Evolutionary conservation across 2,329 filamentous ascomycete genomes (phyloP).

Genomic region (Ascochyta pisi): DNA sequence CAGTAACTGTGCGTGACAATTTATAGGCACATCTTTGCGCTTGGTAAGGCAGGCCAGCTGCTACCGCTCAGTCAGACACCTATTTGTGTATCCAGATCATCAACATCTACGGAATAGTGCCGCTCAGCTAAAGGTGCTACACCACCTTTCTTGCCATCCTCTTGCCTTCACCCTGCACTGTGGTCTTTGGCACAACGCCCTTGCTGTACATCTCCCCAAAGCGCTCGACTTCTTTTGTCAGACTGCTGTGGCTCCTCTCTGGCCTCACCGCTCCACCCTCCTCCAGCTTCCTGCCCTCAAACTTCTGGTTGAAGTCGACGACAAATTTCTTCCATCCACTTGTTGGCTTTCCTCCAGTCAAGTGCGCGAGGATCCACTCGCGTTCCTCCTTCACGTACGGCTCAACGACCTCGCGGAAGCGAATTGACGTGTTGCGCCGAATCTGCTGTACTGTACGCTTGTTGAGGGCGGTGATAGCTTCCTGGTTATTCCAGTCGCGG

Average conservation of each 20-base stretch:
- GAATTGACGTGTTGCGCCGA: conserved; percentile 36
- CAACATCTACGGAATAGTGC: not conserved
- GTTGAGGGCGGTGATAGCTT: conserved; percentile 36
- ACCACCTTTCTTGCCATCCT: not conserved
- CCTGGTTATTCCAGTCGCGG: conserved; percentile 36
- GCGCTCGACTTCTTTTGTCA: conserved; percentile 41
- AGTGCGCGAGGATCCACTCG: conserved; percentile 32
- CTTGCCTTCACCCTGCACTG: not conserved
- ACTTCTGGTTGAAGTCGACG: conserved; percentile 31
- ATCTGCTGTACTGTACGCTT: conserved; percentile 43
- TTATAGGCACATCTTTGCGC: not conserved
- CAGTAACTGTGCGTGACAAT: too few relatives aligned
- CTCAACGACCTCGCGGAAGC: conserved; percentile 33
- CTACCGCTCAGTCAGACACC: not conserved
- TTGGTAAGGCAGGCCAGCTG: not conserved
- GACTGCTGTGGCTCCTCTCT: conserved; percentile 26
- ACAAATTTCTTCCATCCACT: conserved; percentile 36
- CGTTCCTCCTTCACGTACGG: conserved; percentile 33
- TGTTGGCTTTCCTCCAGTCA: conserved; percentile 28
- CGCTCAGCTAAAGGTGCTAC: not conserved
- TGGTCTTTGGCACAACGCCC: conserved; percentile 25
- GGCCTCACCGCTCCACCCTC: conserved; percentile 18
- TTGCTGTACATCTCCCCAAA: conserved; percentile 33
- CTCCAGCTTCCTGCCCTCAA: conserved; percentile 24
- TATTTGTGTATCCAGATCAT: not conserved